Conservation (phyloP, 768 basidiomycete species). For the Rickenella mellea region DNA sequence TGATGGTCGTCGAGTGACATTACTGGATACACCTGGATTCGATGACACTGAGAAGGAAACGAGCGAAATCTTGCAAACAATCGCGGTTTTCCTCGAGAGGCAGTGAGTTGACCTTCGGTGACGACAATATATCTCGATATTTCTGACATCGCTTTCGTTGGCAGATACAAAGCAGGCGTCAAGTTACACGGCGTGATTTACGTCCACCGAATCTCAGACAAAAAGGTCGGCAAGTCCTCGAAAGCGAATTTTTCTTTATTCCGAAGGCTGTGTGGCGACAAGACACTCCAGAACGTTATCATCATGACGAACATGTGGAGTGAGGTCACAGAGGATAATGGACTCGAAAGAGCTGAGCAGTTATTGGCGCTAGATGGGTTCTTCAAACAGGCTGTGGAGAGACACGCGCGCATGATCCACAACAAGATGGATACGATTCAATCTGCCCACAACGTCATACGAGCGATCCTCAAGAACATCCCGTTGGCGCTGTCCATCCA, state of each 20-base stretch:
- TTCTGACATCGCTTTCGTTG: background rate
- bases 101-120: slow-evolving; percentile 1
- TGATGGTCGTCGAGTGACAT: slow-evolving; percentile 29
- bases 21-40: slow-evolving; percentile 56
- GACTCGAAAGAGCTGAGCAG: slow-evolving; percentile 34
- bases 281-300: slow-evolving; percentile 37
- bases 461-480: slow-evolving; percentile 27
- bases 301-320: slow-evolving; percentile 51
- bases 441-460: slow-evolving; percentile 35
- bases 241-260: slow-evolving; percentile 41
- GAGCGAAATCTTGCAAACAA: slow-evolving; percentile 8
- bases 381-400: slow-evolving; percentile 42
- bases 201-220: slow-evolving; percentile 15
- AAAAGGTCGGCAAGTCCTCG: slow-evolving; percentile 11
- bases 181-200: slow-evolving; percentile 14
- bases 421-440: slow-evolving; percentile 29
- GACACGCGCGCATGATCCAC: slow-evolving; percentile 36
- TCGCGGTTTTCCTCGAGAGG: slow-evolving; percentile 3
- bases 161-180: slow-evolving; percentile 11
- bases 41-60: slow-evolving; percentile 37
- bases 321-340: slow-evolving; percentile 27
- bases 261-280: slow-evolving; percentile 41
- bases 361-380: slow-evolving; percentile 31
- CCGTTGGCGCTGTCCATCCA: slow-evolving; percentile 44
- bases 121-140: background rate